Evolutionary conservation across 768 basidiomycete genomes (phyloP).

Genomic region (Serendipita sp.): DNA sequence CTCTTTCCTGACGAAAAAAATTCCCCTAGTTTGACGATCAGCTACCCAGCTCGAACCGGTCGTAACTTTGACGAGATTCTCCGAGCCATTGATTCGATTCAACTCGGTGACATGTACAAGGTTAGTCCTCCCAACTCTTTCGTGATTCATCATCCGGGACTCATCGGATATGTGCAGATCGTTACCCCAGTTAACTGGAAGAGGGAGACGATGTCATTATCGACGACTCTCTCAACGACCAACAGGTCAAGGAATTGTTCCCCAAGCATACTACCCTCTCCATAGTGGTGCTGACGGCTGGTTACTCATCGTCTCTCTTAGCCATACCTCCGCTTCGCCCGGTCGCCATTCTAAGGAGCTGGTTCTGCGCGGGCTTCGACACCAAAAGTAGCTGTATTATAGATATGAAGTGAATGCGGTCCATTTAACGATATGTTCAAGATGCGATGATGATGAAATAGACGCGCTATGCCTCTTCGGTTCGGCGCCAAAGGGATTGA

Average conservation of each 20-base stretch:
- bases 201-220: constrained; percentile 90
- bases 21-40: constrained; percentile 39
- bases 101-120: constrained; percentile 68
- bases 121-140: too few species aligned
- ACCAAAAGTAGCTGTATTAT: too few species aligned
- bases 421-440: too few species aligned
- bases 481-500: too few species aligned
- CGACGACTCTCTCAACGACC: constrained; percentile 64
- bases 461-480: too few species aligned
- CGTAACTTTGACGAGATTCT: constrained; percentile 75
- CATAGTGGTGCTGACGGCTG: constrained; percentile 27
- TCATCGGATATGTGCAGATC: constrained; percentile 25
- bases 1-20: too few species aligned
- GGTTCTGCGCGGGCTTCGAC: too few species aligned
- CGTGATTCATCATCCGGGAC: too few species aligned
- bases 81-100: constrained; percentile 79
- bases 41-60: constrained; percentile 93
- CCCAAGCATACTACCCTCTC: constrained; percentile 66
- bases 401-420: too few species aligned
- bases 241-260: constrained; percentile 87
- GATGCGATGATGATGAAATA: too few species aligned
- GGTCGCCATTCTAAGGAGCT: background rate
- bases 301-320: background rate
- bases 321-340: constrained; percentile 5
- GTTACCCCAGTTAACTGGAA: constrained; percentile 95